A percentile compares a stretch with the other conserved stretches of the same genome.
Evolutionary conservation across 2,329 filamentous ascomycete genomes (phyloP).

Genomic region (Rhynchosporium agropyri): DNA sequence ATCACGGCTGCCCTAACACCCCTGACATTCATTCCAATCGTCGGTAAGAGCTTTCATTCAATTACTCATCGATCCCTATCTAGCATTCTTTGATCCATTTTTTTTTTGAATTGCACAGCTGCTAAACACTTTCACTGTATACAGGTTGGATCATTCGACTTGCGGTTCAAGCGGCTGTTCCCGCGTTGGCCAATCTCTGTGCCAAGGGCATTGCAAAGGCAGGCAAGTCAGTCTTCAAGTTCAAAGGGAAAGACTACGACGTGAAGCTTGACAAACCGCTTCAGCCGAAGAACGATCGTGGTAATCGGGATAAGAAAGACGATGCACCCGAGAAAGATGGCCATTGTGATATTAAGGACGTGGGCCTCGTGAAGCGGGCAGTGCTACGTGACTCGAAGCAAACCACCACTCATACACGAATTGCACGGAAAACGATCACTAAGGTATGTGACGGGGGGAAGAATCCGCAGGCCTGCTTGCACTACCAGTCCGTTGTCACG

Average conservation of each 20-base stretch:
- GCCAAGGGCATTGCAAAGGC: conserved; percentile 43
- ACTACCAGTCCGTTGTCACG: background rate
- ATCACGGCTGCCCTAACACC: conserved; percentile 38
- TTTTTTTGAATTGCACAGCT: too few relatives aligned
- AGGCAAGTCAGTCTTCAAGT: conserved; percentile 40
- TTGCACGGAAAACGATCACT: background rate
- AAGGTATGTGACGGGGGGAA: background rate
- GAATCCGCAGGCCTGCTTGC: background rate
- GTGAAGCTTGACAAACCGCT: conserved; percentile 28
- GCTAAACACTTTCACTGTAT: background rate
- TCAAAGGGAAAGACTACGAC: conserved; percentile 40
- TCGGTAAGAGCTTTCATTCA: background rate
- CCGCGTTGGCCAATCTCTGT: conserved; percentile 41
- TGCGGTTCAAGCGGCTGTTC: conserved; percentile 36
- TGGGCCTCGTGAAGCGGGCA: too few relatives aligned
- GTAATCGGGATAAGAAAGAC: too few relatives aligned
- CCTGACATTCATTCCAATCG: background rate
- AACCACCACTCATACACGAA: background rate
- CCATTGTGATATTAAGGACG: background rate
- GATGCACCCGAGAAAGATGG: too few relatives aligned
- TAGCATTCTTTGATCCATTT: too few relatives aligned
- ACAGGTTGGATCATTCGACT: conserved; percentile 23
- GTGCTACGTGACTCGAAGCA: too few relatives aligned
- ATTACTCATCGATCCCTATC: background rate
- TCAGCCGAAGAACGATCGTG: too few relatives aligned